phyloP scores from a whole-genome alignment of 768 basidiomycete genomes.

The Trametes cinnabarina region DNA sequence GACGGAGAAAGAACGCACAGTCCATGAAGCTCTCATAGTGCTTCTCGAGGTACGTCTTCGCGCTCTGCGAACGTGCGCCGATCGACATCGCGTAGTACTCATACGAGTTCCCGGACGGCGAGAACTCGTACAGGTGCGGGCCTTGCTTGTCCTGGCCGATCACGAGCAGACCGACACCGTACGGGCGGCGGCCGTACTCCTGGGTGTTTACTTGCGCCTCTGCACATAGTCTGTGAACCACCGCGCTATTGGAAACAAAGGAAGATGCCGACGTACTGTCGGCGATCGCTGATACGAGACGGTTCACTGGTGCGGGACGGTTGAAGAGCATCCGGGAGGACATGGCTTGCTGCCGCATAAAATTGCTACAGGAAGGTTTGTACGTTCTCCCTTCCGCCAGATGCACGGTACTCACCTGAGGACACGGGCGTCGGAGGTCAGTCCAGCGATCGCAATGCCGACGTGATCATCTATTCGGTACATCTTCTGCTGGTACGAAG shows the following conservation, averaged over 20 bases:
- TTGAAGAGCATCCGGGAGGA: slow-evolving; percentile 92
- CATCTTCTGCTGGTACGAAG: slow-evolving; percentile 99
- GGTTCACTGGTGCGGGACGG: slow-evolving; percentile 89
- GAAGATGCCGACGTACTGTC: slow-evolving; percentile 63
- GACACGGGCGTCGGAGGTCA: slow-evolving; percentile 97
- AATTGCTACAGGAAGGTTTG: slow-evolving; percentile 61
- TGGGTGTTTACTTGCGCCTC: slow-evolving; percentile 99
- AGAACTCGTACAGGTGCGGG: slow-evolving; percentile 97
- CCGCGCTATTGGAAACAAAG: not conserved
- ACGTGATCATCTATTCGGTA: slow-evolving; percentile 99
- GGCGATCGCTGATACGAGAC: slow-evolving; percentile 90
- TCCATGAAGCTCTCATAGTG: slow-evolving; percentile 85
- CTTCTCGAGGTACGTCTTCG: slow-evolving; percentile 97
- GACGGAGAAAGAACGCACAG: slow-evolving; percentile 50
- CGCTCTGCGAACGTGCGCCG: slow-evolving; percentile 95
- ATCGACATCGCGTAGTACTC: slow-evolving; percentile 99
- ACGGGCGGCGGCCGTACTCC: slow-evolving; percentile 95
- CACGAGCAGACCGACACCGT: slow-evolving; percentile 98
- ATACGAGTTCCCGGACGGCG: slow-evolving; percentile 94
- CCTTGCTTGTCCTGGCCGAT: slow-evolving; percentile 96
- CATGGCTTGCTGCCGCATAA: slow-evolving; percentile 99
- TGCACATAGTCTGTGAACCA: slow-evolving; percentile 33
- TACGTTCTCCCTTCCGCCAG: not conserved
- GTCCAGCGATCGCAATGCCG: slow-evolving; percentile 98
- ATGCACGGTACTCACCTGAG: slow-evolving; percentile 60